Conservation (phyloP, 129 eudicot species). For the Sambucus nigra region DNA sequence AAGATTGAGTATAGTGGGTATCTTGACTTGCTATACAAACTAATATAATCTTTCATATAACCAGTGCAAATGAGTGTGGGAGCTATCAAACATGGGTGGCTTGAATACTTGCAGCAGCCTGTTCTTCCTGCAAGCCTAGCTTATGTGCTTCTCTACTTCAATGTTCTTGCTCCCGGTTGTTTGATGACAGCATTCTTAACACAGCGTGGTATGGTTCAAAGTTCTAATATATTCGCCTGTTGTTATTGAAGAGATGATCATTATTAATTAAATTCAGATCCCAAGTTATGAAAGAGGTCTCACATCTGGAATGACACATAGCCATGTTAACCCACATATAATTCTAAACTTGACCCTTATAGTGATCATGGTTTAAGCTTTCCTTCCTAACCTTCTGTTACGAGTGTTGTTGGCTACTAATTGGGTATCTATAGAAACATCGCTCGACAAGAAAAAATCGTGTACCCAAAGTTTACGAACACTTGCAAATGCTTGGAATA, state of each 20-base stretch:
- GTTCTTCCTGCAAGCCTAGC: slow-evolving; percentile 99
- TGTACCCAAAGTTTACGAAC: neutral
- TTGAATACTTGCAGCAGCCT: slow-evolving; percentile 93
- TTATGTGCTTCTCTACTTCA: slow-evolving; percentile 88
- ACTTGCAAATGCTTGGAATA: neutral
- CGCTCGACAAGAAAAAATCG: neutral
- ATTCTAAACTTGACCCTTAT: neutral
- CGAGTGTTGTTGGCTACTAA: neutral
- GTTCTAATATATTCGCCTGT: slow-evolving; percentile 3
- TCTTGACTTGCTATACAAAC: slow-evolving; percentile 3
- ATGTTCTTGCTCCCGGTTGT: slow-evolving; percentile 90
- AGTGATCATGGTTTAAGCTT: neutral
- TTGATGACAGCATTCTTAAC: slow-evolving; percentile 96
- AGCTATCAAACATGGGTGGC: slow-evolving; percentile 83
- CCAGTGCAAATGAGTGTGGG: slow-evolving; percentile 52
- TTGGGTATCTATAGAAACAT: neutral
- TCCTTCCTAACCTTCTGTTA: neutral
- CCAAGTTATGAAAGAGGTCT: neutral
- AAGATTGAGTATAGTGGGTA: neutral
- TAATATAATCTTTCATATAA: slow-evolving; percentile 8
- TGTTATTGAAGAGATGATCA: neutral
- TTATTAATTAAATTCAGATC: neutral
- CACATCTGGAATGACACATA: neutral
- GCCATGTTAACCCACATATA: neutral
- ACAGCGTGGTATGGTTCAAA: slow-evolving; percentile 60